phyloP scores from a whole-genome alignment of 768 basidiomycete species.

The Psilocybe cyanescens region DNA sequence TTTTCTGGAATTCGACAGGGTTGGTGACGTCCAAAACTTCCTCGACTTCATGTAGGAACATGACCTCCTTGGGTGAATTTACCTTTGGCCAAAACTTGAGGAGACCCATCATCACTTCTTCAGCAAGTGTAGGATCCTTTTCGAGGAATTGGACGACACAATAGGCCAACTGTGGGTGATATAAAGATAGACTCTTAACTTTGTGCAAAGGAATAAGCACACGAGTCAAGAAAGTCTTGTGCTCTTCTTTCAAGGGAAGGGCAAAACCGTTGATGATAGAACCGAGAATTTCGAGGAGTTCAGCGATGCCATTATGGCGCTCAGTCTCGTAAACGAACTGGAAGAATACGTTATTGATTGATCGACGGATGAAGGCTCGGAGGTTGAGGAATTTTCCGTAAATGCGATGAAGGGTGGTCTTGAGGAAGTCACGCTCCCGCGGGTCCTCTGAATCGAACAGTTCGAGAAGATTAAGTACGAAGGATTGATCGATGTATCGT shows the following conservation, averaged over 20 bases:
- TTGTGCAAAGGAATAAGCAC: constrained; percentile 97
- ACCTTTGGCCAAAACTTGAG: constrained; percentile 99
- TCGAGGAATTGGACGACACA: constrained; percentile 99
- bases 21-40: constrained; percentile 99
- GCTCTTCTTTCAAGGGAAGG: constrained; percentile 96
- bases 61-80: constrained; percentile 99
- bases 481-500: constrained; percentile 94
- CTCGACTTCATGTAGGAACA: constrained; percentile 99
- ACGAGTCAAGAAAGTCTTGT: constrained; percentile 96
- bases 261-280: constrained; percentile 99
- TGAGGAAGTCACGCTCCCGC: constrained; percentile 97
- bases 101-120: constrained; percentile 96
- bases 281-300: constrained; percentile 95
- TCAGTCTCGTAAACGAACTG: constrained; percentile 99
- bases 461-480: constrained; percentile 95
- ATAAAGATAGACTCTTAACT: constrained; percentile 95
- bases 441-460: constrained; percentile 99
- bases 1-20: constrained; percentile 94
- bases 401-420: constrained; percentile 98
- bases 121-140: constrained; percentile 89
- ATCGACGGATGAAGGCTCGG: constrained; percentile 97
- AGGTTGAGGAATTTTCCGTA: constrained; percentile 99
- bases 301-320: constrained; percentile 98
- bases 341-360: constrained; percentile 99
- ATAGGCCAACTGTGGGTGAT: constrained; percentile 99